A percentile compares a stretch with the other conserved stretches of the same genome.
These are phyloP conservation scores for Gryganskiella cystojenkinii DNA, from an alignment of 192 early-diverging fungal genomes.

Conservation along the genomic window DNA sequence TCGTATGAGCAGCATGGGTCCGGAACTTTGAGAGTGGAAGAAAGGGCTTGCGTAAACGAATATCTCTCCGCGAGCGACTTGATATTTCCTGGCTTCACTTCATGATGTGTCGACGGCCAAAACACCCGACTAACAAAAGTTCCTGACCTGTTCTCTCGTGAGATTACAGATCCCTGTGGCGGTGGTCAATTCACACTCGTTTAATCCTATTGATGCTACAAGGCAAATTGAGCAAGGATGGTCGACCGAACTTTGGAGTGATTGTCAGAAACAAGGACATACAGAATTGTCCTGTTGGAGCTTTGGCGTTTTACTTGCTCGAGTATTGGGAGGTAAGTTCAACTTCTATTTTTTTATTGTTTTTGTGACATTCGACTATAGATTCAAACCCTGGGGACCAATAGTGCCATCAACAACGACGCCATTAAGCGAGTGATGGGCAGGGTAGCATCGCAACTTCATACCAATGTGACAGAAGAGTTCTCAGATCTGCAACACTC, in stretches of 20 bases:
- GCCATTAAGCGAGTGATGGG: neutral
- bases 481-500: neutral
- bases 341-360: too few relatives aligned
- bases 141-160: slow-evolving; percentile 8
- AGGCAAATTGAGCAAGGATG: slow-evolving; percentile 1
- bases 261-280: slow-evolving; percentile 22
- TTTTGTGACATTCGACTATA: neutral
- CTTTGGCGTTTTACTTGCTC: slow-evolving; percentile 12
- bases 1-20: slow-evolving; percentile 6
- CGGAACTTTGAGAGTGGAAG: slow-evolving; percentile 1
- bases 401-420: neutral
- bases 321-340: slow-evolving; percentile 17
- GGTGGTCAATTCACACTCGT: neutral
- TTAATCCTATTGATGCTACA: slow-evolving; percentile 12
- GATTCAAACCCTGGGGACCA: neutral
- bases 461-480: neutral
- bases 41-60: neutral
- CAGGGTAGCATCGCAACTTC: neutral
- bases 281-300: slow-evolving; percentile 15
- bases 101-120: slow-evolving; percentile 25
- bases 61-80: slow-evolving; percentile 1
- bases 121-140: slow-evolving; percentile 2
- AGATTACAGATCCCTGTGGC: neutral
- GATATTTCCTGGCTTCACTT: slow-evolving; percentile 17
- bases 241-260: neutral